These are phyloP conservation scores for Phialophora tarda DNA, from an alignment of 2,329 filamentous ascomycete genomes.

Conservation along the genomic window DNA sequence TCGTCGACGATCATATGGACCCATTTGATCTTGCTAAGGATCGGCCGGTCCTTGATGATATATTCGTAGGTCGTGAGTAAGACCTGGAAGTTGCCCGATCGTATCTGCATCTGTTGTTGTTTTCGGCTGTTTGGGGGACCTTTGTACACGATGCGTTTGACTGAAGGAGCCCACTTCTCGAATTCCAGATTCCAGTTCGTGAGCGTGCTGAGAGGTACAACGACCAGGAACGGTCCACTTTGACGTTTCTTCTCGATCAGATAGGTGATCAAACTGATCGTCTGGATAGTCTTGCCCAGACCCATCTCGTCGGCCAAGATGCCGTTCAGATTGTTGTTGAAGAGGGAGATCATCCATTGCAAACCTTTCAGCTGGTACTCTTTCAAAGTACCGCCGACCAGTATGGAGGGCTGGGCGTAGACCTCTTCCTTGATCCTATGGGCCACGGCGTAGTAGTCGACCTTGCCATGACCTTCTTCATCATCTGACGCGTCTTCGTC, in stretches of 20 bases:
- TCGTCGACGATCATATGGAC: constrained; percentile 99
- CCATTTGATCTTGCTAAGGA: constrained; percentile 99
- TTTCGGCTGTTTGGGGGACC: constrained; percentile 88
- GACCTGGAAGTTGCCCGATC: constrained; percentile 94
- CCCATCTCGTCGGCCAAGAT: constrained; percentile 99
- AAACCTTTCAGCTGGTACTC: constrained; percentile 98
- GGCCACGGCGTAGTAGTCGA: constrained; percentile 98
- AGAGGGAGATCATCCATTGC: constrained; percentile 99
- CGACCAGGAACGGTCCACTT: constrained; percentile 89
- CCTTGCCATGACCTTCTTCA: constrained; percentile 74
- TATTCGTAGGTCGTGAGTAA: constrained; percentile 98
- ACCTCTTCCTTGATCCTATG: constrained; percentile 96
- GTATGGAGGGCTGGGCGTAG: constrained; percentile 76
- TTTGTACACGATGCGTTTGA: constrained; percentile 92
- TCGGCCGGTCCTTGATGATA: constrained; percentile 96
- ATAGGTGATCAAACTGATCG: constrained; percentile 95
- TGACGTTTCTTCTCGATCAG: constrained; percentile 96
- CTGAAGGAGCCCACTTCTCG: constrained; percentile 94
- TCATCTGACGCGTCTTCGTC: constrained; percentile 70
- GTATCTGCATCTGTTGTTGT: constrained; percentile 89
- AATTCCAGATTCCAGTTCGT: constrained; percentile 99
- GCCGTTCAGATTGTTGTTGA: constrained; percentile 99
- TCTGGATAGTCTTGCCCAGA: constrained; percentile 99
- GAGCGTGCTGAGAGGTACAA: constrained; percentile 93
- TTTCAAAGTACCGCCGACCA: constrained; percentile 91